These are phyloP conservation scores for Solanum ossicruentum DNA, from an alignment of 257 asterid genomes.

Conservation along the genomic window DNA sequence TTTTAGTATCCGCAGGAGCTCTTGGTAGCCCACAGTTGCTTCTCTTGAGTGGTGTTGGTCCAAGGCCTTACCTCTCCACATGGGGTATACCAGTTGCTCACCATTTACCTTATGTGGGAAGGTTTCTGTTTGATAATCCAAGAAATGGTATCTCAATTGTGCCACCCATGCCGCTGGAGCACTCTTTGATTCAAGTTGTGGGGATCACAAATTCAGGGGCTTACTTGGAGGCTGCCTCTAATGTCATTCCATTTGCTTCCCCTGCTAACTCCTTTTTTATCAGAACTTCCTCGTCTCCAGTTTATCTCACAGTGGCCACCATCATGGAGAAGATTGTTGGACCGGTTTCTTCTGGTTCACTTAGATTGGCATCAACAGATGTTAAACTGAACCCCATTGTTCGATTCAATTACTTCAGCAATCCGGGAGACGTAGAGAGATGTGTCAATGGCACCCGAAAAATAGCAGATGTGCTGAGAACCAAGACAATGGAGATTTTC, in stretches of 20 bases:
- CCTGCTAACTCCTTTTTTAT: slow-evolving; percentile 36
- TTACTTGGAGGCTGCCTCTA: slow-evolving; percentile 83
- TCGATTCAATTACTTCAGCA: slow-evolving; percentile 64
- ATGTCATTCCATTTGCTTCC: slow-evolving; percentile 59
- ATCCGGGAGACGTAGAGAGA: slow-evolving; percentile 35
- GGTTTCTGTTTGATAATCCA: slow-evolving; percentile 74
- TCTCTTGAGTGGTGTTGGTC: slow-evolving; percentile 77
- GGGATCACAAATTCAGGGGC: slow-evolving; percentile 65
- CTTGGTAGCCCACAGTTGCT: slow-evolving; percentile 86
- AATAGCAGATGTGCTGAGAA: slow-evolving; percentile 42
- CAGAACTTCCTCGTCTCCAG: slow-evolving; percentile 27
- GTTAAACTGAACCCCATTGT: slow-evolving; percentile 58
- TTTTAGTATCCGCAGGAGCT: slow-evolving; percentile 71
- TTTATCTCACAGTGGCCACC: slow-evolving; percentile 71
- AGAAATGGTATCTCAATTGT: slow-evolving; percentile 85
- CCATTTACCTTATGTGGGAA: slow-evolving; percentile 70
- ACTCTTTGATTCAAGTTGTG: slow-evolving; percentile 73
- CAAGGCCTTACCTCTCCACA: slow-evolving; percentile 68
- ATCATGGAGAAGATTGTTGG: slow-evolving; percentile 75
- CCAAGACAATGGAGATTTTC: slow-evolving; percentile 52
- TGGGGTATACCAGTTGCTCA: slow-evolving; percentile 74
- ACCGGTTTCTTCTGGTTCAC: slow-evolving; percentile 64
- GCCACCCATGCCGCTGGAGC: slow-evolving; percentile 63
- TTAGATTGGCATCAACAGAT: slow-evolving; percentile 66
- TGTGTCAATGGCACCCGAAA: slow-evolving; percentile 60